A percentile compares a stretch with the other conserved stretches of the same genome.
Conservation (phyloP, 2,329 filamentous ascomycete species). For the Diaporthe humulicola region DNA sequence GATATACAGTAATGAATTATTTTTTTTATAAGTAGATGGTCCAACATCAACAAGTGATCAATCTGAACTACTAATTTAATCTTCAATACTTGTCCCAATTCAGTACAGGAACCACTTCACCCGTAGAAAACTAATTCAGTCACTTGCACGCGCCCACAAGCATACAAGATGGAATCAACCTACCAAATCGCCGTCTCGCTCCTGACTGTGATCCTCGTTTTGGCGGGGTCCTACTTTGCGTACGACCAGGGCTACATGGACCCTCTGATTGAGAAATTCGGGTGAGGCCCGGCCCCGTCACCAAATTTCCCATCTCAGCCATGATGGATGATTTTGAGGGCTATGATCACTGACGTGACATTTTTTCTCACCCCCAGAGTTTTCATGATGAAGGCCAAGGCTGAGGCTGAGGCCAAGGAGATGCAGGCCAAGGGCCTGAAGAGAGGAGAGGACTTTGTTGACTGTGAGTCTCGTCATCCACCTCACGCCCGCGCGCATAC, state of each 20-base stretch:
- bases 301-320: not conserved
- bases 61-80: not conserved
- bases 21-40: not conserved
- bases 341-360: not conserved
- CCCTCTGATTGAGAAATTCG: constrained; percentile 53
- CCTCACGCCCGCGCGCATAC: not conserved
- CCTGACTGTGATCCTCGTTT: constrained; percentile 45
- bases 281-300: constrained; percentile 39
- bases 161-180: constrained; percentile 36
- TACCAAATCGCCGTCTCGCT: constrained; percentile 46
- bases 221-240: constrained; percentile 50
- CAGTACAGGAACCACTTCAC: not conserved
- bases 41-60: not conserved
- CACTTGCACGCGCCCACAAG: not conserved
- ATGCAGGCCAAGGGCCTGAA: constrained; percentile 54
- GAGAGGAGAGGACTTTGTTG: constrained; percentile 54
- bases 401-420: constrained; percentile 55
- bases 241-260: constrained; percentile 55
- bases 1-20: no score
- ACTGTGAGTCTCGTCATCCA: constrained; percentile 47
- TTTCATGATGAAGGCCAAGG: constrained; percentile 56
- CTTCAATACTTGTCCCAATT: not conserved
- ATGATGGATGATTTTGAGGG: not conserved
- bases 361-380: constrained; percentile 39
- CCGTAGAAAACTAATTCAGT: not conserved